Evolutionary conservation across 2,329 filamentous ascomycete species (phyloP), one percentile per base, ranked within the genome.

Genomic region (Fusarium musae): DNA sequence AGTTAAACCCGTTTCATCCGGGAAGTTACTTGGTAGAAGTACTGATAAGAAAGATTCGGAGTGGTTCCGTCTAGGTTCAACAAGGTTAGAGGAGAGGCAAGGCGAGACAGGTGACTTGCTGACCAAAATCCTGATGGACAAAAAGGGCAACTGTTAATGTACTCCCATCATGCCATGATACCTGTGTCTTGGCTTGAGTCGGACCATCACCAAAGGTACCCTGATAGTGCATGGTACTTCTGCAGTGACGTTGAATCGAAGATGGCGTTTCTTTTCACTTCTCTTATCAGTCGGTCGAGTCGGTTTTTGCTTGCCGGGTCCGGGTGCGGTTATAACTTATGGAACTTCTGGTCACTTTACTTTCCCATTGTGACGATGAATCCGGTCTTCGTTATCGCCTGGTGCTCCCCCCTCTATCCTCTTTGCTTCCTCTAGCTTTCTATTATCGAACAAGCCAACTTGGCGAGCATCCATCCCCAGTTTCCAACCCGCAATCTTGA

Each of bases 271-370:
- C 63, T 61, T 68, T 66, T 36, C 52, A 30, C 43, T 50, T 69
- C 61, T 72, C 69, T 77, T 77, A 76, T 77, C 75, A 77, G 75
- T 76, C 74, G 66, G 75, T 77, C 66, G 64, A 65, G 60, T 61
- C 60, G 70, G 52, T 65, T 32, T 59, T 23, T 47, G 42, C 46
- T 61, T 57, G 69, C 69, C 68, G 66, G 58, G 58, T 42, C 63
- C 58, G 54, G 49, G 43, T 50, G 56, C 44, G 60, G 60, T 59
- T 70, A 23, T 23, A 23, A 23, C 23, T 23, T 23, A 66, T 70
- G 66, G 34, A 54, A 54, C 50, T 54, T 40, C 50, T 54, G 50
- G 62, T 44, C 67, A 62, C 49, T 68, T 66, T 66, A 73, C 69
- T 73, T 73, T 75, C 72, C 69, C 72, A 73, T 75, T 59, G 56